These are phyloP conservation scores for Saccharomycopsis sp. DNA, from an alignment of 805 yeast genomes.

Conservation along the genomic window DNA sequence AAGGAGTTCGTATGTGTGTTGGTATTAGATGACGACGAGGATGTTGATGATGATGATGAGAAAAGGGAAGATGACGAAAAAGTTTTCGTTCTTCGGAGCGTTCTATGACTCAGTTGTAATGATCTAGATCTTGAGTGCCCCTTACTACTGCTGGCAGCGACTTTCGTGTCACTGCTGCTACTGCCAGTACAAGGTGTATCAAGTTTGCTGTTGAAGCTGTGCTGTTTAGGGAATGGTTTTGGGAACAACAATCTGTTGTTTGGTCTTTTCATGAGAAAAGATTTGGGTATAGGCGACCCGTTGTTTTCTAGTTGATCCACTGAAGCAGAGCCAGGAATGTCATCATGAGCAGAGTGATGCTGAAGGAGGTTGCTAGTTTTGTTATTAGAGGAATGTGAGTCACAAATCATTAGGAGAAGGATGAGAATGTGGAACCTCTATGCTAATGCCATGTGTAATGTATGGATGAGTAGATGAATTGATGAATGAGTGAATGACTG, in stretches of 20 bases:
- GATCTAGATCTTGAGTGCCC: constrained; percentile 9
- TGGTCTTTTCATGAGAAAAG: not conserved
- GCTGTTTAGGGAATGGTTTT: not conserved
- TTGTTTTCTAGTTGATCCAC: not conserved
- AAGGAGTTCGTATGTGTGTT: not conserved
- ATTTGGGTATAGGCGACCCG: constrained; percentile 1
- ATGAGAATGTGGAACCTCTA: not conserved
- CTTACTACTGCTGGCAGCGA: not conserved
- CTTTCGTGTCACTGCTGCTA: not conserved
- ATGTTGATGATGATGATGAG: not conserved
- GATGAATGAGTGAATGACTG: not conserved
- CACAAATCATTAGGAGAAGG: not conserved
- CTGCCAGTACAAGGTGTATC: not conserved
- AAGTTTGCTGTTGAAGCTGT: not conserved
- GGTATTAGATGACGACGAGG: not conserved
- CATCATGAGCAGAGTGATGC: not conserved
- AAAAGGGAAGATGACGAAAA: not conserved
- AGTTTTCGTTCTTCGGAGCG: constrained; percentile 10
- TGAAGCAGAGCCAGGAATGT: not conserved
- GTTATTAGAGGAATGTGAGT: not conserved
- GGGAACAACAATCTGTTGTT: not conserved
- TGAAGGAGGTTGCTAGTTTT: not conserved
- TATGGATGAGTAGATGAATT: not conserved
- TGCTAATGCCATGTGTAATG: not conserved
- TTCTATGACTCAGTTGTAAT: constrained; percentile 7